phyloP scores from a whole-genome alignment of 208 protist genomes.

The Leptomonas pyrrhocoris region DNA sequence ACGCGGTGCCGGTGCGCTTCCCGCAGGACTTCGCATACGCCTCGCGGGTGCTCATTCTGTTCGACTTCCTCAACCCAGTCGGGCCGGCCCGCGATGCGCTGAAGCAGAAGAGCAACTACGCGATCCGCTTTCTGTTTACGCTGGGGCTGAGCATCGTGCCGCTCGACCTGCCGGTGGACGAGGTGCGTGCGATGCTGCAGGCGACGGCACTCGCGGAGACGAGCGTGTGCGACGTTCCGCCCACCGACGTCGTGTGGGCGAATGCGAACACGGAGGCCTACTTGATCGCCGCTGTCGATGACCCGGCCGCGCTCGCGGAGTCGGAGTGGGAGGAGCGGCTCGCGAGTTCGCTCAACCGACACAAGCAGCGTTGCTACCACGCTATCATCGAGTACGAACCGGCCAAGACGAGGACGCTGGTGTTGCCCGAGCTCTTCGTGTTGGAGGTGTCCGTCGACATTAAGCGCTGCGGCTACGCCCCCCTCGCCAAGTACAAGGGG shows the following conservation, averaged over 20 bases:
- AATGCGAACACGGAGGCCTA: slow-evolving; percentile 46
- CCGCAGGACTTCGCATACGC: slow-evolving; percentile 46
- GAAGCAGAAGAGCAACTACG: slow-evolving; percentile 71
- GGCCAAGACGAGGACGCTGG: slow-evolving; percentile 23
- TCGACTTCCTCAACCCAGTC: slow-evolving; percentile 30
- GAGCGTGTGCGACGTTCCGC: background rate
- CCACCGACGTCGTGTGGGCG: slow-evolving; percentile 1
- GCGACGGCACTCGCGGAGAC: background rate
- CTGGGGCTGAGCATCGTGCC: slow-evolving; percentile 61
- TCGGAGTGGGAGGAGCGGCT: slow-evolving; percentile 44
- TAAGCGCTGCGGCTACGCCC: slow-evolving; percentile 40
- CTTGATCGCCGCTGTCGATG: slow-evolving; percentile 40
- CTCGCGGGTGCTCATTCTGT: slow-evolving; percentile 51
- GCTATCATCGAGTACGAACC: slow-evolving; percentile 39
- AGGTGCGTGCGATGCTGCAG: slow-evolving; percentile 24
- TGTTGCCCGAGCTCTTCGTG: slow-evolving; percentile 43
- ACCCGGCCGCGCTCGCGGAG: slow-evolving; percentile 29
- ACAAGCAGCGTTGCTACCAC: slow-evolving; percentile 47
- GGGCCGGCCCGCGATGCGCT: slow-evolving; percentile 36
- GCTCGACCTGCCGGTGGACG: slow-evolving; percentile 36
- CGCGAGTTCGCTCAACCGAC: slow-evolving; percentile 23
- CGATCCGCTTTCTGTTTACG: slow-evolving; percentile 54
- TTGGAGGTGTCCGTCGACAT: slow-evolving; percentile 67
- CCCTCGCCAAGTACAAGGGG: slow-evolving; percentile 47
- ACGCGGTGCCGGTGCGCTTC: slow-evolving; percentile 57